Evolutionary conservation across 208 protist species (phyloP).

Genomic region (Porcisia hertigi): DNA sequence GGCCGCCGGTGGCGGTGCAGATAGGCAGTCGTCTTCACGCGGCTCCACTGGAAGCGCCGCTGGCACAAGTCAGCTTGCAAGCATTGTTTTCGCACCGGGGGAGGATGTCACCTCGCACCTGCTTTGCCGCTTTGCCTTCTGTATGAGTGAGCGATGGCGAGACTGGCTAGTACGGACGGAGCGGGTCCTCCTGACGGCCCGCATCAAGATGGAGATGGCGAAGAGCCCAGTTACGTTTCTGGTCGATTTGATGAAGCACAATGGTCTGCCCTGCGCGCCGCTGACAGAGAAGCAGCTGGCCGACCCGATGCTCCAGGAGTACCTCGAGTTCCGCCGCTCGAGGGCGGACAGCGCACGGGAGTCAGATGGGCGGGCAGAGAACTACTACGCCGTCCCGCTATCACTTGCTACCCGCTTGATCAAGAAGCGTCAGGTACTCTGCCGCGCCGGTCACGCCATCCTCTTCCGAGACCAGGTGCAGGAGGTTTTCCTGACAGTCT

Average conservation of each 20-base stretch:
- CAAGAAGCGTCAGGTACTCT: conserved; percentile 70
- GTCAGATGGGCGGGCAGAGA: conserved; percentile 45
- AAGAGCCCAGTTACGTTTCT: conserved; percentile 72
- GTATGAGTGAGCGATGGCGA: conserved; percentile 89
- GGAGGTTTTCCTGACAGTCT: conserved; percentile 86
- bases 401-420: conserved; percentile 80
- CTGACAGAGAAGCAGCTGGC: conserved; percentile 52
- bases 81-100: conserved; percentile 68
- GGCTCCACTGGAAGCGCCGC: conserved; percentile 21
- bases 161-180: conserved; percentile 86
- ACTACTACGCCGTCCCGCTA: conserved; percentile 79
- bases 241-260: conserved; percentile 66
- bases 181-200: conserved; percentile 81
- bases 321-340: conserved; percentile 55
- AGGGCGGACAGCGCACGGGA: conserved; percentile 31
- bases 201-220: conserved; percentile 67
- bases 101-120: conserved; percentile 85
- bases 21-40: conserved; percentile 41
- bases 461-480: conserved; percentile 79
- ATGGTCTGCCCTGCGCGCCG: conserved; percentile 70
- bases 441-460: conserved; percentile 67
- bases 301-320: conserved; percentile 53
- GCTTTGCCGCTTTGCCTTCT: conserved; percentile 87
- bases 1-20: conserved; percentile 6
- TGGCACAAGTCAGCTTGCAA: conserved; percentile 8